Evolutionary conservation across 371 early-diverging fungal genomes (phyloP).

Genomic region (Enteropsectra breve): DNA sequence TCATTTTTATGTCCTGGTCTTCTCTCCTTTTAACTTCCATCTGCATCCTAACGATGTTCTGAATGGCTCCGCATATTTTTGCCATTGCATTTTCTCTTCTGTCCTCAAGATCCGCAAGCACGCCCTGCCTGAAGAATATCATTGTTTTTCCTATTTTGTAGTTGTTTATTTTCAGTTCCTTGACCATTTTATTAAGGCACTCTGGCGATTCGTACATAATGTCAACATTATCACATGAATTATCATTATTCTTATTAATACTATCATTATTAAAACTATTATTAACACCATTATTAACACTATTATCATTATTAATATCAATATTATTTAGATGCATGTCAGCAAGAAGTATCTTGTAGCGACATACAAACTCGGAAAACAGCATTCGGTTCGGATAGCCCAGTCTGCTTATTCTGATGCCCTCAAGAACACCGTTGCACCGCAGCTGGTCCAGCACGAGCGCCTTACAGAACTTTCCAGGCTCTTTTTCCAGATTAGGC

Average conservation of each 20-base stretch:
- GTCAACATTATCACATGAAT: too few species aligned
- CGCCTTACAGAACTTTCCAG: conserved; percentile 69
- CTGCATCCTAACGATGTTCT: conserved; percentile 73
- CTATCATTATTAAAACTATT: not conserved
- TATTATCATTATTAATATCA: not conserved
- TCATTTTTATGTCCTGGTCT: conserved; percentile 20
- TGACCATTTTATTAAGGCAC: too few species aligned
- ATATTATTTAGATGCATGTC: too few species aligned
- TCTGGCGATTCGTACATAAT: too few species aligned
- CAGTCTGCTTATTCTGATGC: conserved; percentile 89
- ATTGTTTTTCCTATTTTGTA: conserved; percentile 84
- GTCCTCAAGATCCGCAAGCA: conserved; percentile 86
- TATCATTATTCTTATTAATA: not conserved
- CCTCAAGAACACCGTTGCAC: conserved; percentile 98
- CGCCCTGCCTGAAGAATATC: conserved; percentile 93
- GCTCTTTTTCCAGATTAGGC: conserved; percentile 83
- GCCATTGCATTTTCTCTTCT: conserved; percentile 72
- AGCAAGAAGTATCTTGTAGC: conserved; percentile 69
- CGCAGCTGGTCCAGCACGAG: conserved; percentile 84
- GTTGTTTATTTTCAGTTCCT: conserved; percentile 52
- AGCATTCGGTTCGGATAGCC: conserved; percentile 87
- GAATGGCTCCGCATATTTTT: conserved; percentile 70
- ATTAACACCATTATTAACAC: not conserved
- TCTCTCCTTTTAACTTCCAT: conserved; percentile 64
- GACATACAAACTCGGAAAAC: conserved; percentile 82